Evolutionary conservation across 2,329 filamentous ascomycete genomes (phyloP), one percentile per base, ranked within the genome.

Genomic region (Chaetomiaceae sp.): DNA sequence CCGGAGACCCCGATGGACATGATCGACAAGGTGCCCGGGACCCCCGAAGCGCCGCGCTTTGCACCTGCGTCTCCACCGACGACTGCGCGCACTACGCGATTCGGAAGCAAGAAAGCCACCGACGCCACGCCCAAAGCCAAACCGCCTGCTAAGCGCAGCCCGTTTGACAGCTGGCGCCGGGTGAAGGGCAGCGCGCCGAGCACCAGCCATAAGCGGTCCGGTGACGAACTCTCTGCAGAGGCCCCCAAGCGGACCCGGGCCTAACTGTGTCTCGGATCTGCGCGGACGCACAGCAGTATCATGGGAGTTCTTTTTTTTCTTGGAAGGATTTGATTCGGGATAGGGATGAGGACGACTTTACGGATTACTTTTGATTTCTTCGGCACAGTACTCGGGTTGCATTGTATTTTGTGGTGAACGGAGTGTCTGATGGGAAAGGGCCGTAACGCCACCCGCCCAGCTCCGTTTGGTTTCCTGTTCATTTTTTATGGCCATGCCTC

Each of bases 141-240:
- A 52, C 60, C 61, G 39, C 62, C 70, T 53, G 53, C 59, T 53
- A 62, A 66, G 57, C 71, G 70, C 51, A 83, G 78, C 59, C 81
- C 81, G 2, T 89, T 89, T 60, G 82, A 86, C 59, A 74, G 74
- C 34, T 89, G 85, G 85, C 78, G 73, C 56, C 80, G 83, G 51
- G 81, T 79, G 59, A 89, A 89, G 73, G 70, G 68, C 59, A 63
- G 70, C 66, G 45, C 56, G 23, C 52, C 65, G n/a, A 59, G 64
- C 27, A 66, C 66, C 54, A 70, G 71, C 54, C 72, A 64, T 54
- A 78, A 74, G 68, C 71, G 70, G 55, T 62, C 67, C 34, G 73
- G 68, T 23, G 70, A 71, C 19, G 50, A 63, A 12, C 50, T 55
- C 21, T 30, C 59, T 17, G 58, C 60, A 27, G 59, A 62, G 21